Base-by-base conservation (phyloP, 2,329 filamentous ascomycete species). In the Dendrostoma leiphaemia region DNA sequence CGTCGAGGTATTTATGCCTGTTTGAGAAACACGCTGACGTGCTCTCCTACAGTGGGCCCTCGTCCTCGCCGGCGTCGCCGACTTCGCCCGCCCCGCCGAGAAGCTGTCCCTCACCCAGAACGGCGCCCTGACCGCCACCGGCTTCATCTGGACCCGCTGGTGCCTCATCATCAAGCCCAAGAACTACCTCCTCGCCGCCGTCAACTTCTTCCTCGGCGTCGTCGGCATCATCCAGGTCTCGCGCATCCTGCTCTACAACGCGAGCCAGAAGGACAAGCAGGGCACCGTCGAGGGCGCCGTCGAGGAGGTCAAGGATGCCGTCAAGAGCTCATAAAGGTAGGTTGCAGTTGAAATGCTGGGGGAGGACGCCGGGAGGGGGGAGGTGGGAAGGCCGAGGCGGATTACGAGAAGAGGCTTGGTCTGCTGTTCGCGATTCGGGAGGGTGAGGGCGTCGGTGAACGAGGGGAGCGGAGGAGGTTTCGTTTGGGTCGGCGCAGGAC, bases 101-200 rank as follows among this genome's bases (percentile, higher is more conserved):
- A 91, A 91, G 73, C 90, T 99, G 63, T 97, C 92, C 37, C 78
- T 97, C 59, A 94, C 90, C 28, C 92, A 97, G 76, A 99, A 97
- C 77, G 79, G 80, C 48, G 93, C 94, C 56, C 83, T 99, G 63
- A 94, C 90, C 69, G 86, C 86, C 64, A 99, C 94, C 9, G 94
- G 94, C 62, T 75, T 89, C 61, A 99, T 99, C 81, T 99, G 94
- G 94, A 99, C 94, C 43, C 85, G 94, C 63, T 99, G 94, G 94
- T 99, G 94, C 81, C 81, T 97, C 69, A 89, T 99, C 72, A 99
- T 99, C 76, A 91, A 86, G 74, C 94, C 94, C 54, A 86, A 85
- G 74, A 99, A 99, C 80, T 77, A 91, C 67, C 88, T 97, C 87
- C 86, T 99, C 56, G 94, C 94, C 58, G 86, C 91, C 52, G 94